Percentiles rank a stretch among this genome's conserved stretches.
Conservation (phyloP, 257 asterid species). For the Solanum chilense region DNA sequence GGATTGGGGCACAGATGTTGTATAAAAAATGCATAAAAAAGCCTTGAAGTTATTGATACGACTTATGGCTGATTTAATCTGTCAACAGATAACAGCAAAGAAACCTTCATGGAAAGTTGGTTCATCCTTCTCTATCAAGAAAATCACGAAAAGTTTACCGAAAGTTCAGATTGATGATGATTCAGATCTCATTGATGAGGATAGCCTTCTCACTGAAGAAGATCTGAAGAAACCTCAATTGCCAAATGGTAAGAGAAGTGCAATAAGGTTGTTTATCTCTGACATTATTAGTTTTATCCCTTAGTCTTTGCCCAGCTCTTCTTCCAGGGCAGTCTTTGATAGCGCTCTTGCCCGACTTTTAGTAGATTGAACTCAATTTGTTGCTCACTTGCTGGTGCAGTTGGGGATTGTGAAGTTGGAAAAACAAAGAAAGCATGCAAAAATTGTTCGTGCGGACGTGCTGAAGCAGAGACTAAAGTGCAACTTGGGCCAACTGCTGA, state of each 20-base stretch:
- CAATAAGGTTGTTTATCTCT: background rate
- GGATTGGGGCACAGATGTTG: background rate
- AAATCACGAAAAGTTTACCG: conserved; percentile 37
- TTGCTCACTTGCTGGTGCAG: conserved; percentile 1
- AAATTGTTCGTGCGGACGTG: conserved; percentile 89
- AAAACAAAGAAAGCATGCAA: conserved; percentile 86
- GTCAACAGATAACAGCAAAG: conserved; percentile 51
- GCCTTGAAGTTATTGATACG: background rate
- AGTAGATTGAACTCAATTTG: background rate
- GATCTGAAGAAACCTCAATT: conserved; percentile 80
- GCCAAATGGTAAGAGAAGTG: conserved; percentile 44
- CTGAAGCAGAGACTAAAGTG: conserved; percentile 82
- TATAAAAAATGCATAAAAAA: background rate
- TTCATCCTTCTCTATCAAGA: conserved; percentile 75
- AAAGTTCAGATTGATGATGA: conserved; percentile 72
- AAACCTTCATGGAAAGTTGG: conserved; percentile 92
- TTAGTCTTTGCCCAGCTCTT: no score
- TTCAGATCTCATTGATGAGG: conserved; percentile 85
- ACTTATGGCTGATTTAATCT: background rate
- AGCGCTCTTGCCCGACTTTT: no score
- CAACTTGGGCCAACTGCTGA: conserved; percentile 74
- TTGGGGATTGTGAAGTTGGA: conserved; percentile 86
- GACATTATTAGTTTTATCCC: background rate
- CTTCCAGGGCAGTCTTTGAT: no score
- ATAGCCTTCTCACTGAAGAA: conserved; percentile 87